Evolutionary conservation across 306 rosid genomes (phyloP), one percentile per base, ranked within the genome.

Genomic region (Medicago truncatula): DNA sequence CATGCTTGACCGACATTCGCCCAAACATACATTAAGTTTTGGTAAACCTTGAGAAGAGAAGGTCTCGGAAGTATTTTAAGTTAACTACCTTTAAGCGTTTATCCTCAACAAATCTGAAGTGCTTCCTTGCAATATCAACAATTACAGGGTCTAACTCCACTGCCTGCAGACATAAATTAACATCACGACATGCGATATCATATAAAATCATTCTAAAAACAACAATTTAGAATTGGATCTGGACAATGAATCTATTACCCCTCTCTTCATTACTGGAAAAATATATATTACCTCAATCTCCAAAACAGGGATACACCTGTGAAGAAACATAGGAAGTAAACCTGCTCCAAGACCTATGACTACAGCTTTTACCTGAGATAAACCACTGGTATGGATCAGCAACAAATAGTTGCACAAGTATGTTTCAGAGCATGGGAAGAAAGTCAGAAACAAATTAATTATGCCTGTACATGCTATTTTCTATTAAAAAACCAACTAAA

Each of bases 311-410:
- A 90, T 83, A 78, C 97, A 90, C 36, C 86, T 86, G 66, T 84
- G 93, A 86, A 94, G 97, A 77, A 94, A 91, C 97, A 92, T 94
- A 16, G 98, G 96, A 79, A 94, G 90, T 83, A 94, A 85, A 76
- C 98, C 98, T 17, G 98, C 98, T 79, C 98, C 98, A 78, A 94
- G 98, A 78, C 98, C 98, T 28, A 94, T 59, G 71, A 92, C 74
- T 74, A 87, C 89, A 67, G 95, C 87, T 77, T 88, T 92, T 64
- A 88, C 95, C 98, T 94, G 87, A 85, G 74, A 87, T 80, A 73
- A 47, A 73, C 52, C 73, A 74, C 63, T 79, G 20, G 21, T 46
- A 73, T 62, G 23, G 50, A 70, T 86, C 71, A 80, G 79, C 39
- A 47, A 71, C 53, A 56, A 75, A 64, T 63, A 14, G 40, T 43